Percentiles rank a stretch among this genome's conserved stretches.
These are phyloP conservation scores for Rhazya stricta DNA, from an alignment of 257 asterid genomes.

Conservation along the genomic window DNA sequence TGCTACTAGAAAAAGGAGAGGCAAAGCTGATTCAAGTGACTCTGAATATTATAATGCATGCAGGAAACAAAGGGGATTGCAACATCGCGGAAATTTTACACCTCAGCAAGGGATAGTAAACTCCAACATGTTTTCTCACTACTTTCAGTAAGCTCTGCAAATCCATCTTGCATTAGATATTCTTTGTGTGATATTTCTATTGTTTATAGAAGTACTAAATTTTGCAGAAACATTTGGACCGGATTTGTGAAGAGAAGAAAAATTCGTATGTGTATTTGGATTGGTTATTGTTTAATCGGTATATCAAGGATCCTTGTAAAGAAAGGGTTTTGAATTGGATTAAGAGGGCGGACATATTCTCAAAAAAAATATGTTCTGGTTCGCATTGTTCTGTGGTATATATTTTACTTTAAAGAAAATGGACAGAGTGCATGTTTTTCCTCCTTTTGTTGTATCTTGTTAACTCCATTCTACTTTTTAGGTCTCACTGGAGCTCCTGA, in stretches of 20 bases:
- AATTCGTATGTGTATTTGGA: conserved; percentile 35
- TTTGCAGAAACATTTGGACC: conserved; percentile 46
- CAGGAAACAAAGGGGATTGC: conserved; percentile 33
- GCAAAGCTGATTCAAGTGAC: neutral
- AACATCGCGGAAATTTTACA: conserved; percentile 8
- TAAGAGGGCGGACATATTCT: conserved; percentile 38
- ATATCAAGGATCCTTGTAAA: conserved; percentile 19
- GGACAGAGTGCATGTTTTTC: neutral
- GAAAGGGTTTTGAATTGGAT: conserved; percentile 47
- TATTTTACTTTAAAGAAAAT: conserved; percentile 10
- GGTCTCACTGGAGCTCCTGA: conserved; percentile 78
- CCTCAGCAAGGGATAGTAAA: conserved; percentile 33
- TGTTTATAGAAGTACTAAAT: neutral
- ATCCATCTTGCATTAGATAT: neutral
- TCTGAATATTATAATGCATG: neutral
- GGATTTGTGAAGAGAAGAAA: conserved; percentile 40
- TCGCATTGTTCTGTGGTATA: conserved; percentile 65
- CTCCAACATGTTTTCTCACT: conserved; percentile 31
- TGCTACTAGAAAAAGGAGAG: neutral
- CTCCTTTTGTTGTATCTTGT: neutral
- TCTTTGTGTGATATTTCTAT: neutral
- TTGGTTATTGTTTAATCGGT: conserved; percentile 45
- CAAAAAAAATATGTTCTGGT: conserved; percentile 49
- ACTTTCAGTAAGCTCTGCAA: conserved; percentile 35
- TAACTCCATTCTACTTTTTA: conserved; percentile 23